phyloP scores from a whole-genome alignment of 176 grass and related monocot genomes.

The Aegilops tauschii region DNA sequence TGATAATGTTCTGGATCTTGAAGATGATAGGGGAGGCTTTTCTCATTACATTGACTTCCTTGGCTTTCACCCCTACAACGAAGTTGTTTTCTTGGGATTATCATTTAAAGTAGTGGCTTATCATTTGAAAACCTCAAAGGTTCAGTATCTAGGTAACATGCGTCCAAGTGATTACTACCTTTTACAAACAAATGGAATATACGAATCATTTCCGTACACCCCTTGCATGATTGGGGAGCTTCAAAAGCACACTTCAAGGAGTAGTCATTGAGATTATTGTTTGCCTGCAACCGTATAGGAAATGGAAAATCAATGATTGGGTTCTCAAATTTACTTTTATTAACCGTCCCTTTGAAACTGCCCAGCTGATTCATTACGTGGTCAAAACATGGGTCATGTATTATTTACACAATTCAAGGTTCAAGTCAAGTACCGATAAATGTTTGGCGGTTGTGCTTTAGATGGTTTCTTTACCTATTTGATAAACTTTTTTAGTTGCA shows the following conservation, averaged over 20 bases:
- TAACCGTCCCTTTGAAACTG: background rate
- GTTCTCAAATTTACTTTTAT: background rate
- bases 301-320: background rate
- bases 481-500: background rate
- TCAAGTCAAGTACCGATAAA: background rate
- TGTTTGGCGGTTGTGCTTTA: background rate
- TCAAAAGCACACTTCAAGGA: background rate
- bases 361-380: background rate
- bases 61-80: background rate
- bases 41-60: background rate
- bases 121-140: background rate
- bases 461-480: background rate
- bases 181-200: background rate
- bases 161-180: background rate
- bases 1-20: background rate
- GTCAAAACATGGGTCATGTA: background rate
- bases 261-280: background rate
- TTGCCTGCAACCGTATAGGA: background rate
- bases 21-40: background rate
- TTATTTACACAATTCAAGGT: background rate
- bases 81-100: background rate
- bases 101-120: background rate
- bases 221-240: background rate
- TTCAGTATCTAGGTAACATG: background rate
- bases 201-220: background rate